Conservation (phyloP, 1,284 basidiomycete species). For the Microbotryomycetes sp. region DNA sequence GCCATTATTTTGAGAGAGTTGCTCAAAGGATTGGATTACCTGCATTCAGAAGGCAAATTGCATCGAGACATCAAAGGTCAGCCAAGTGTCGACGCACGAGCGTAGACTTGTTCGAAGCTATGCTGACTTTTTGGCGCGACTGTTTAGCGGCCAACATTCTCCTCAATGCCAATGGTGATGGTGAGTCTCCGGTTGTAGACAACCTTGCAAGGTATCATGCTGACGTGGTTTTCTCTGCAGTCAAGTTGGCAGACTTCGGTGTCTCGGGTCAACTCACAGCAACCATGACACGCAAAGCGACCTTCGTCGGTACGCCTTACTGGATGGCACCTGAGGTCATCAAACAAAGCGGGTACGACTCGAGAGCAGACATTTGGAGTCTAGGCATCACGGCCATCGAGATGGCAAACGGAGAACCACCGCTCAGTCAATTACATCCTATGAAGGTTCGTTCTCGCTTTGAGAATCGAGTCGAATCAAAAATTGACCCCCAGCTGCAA, state of each 20-base stretch:
- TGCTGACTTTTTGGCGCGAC: not conserved
- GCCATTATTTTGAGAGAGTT: conserved; percentile 93
- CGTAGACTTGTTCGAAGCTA: not conserved
- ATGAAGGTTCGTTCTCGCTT: conserved; percentile 70
- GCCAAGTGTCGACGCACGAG: conserved; percentile 18
- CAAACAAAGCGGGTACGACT: conserved; percentile 98
- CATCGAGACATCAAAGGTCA: conserved; percentile 97
- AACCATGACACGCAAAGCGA: conserved; percentile 67
- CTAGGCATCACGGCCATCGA: conserved; percentile 86
- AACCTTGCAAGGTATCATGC: not conserved
- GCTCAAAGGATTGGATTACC: conserved; percentile 84
- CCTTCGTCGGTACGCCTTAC: conserved; percentile 60
- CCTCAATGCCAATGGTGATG: conserved; percentile 82
- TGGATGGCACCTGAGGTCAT: conserved; percentile 99
- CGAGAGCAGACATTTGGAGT: conserved; percentile 94
- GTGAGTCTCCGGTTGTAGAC: conserved; percentile 18
- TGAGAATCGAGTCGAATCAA: not conserved
- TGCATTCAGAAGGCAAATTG: conserved; percentile 92
- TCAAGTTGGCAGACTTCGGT: conserved; percentile 97
- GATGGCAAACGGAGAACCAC: conserved; percentile 92
- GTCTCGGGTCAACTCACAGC: conserved; percentile 93
- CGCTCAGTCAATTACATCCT: conserved; percentile 94
- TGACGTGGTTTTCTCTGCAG: conserved; percentile 39
- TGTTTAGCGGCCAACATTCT: conserved; percentile 83
- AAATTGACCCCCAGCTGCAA: not conserved